Conservation (phyloP, 2,329 filamentous ascomycete genomes). For the Aspergillus cejpii region DNA sequence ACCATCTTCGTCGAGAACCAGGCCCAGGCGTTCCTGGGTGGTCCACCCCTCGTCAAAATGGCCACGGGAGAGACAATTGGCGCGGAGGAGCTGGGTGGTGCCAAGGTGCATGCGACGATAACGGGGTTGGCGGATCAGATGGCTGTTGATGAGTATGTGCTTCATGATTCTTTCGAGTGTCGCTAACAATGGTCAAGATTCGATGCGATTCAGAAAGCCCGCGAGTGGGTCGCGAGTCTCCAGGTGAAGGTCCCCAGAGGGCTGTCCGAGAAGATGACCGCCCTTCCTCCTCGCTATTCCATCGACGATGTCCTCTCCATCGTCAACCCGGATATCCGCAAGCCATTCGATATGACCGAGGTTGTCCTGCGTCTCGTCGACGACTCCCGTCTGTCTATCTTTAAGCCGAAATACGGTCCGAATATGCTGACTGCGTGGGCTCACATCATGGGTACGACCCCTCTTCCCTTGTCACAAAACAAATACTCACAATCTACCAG, state of each 20-base stretch:
- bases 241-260: constrained; percentile 4
- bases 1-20: constrained; percentile 42
- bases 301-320: constrained; percentile 35
- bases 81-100: constrained; percentile 41
- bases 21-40: constrained; percentile 42
- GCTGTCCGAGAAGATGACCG: constrained; percentile 2
- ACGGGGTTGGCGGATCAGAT: constrained; percentile 43
- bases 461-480: neutral
- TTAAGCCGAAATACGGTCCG: constrained; percentile 39
- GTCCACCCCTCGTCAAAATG: constrained; percentile 45
- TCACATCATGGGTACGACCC: constrained; percentile 31
- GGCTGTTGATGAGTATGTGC: constrained; percentile 37
- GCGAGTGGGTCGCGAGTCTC: constrained; percentile 32
- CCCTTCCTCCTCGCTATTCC: constrained; percentile 28
- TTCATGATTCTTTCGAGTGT: neutral
- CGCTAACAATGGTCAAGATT: constrained; percentile 22
- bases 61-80: constrained; percentile 41
- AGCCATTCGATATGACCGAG: constrained; percentile 36
- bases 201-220: constrained; percentile 37
- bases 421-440: constrained; percentile 38
- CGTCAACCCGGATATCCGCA: constrained; percentile 37
- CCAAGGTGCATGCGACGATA: constrained; percentile 35
- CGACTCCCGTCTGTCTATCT: constrained; percentile 34
- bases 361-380: constrained; percentile 41
- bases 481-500: constrained; percentile 15